Evolutionary conservation across 306 rosid species (phyloP).

Genomic region (Citrullus amarus): DNA sequence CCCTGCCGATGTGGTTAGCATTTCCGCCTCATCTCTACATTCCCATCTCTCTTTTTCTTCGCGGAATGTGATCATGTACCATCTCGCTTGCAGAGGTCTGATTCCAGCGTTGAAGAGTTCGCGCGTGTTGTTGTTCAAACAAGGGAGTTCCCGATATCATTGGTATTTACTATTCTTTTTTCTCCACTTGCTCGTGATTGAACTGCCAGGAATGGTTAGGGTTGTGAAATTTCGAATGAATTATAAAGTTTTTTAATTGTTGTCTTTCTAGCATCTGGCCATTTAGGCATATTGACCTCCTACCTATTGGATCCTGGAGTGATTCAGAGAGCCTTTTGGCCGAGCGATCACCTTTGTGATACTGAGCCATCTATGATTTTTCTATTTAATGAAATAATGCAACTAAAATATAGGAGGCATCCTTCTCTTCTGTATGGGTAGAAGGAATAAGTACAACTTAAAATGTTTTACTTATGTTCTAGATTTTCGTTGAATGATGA

Average conservation of each 20-base stretch:
- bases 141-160: constrained; percentile 61
- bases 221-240: not conserved
- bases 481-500: too few species aligned
- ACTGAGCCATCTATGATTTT: not conserved
- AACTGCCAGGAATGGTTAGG: not conserved
- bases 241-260: not conserved
- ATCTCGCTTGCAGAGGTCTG: constrained; percentile 28
- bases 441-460: too few species aligned
- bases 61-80: not conserved
- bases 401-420: not conserved
- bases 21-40: not conserved
- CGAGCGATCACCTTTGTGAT: too few species aligned
- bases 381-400: not conserved
- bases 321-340: not conserved
- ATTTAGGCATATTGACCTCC: not conserved
- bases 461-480: too few species aligned
- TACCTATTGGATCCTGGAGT: not conserved
- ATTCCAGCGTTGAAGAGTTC: constrained; percentile 42
- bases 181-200: not conserved
- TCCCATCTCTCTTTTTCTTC: not conserved
- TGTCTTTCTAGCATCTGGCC: not conserved
- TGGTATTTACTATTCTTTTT: constrained; percentile 10
- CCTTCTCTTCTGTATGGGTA: too few species aligned
- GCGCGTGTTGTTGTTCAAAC: constrained; percentile 42
- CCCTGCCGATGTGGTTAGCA: constrained; percentile 41